Base-by-base conservation (phyloP, 1,139 yeast species). In the Debaryomyces fabryi region DNA sequence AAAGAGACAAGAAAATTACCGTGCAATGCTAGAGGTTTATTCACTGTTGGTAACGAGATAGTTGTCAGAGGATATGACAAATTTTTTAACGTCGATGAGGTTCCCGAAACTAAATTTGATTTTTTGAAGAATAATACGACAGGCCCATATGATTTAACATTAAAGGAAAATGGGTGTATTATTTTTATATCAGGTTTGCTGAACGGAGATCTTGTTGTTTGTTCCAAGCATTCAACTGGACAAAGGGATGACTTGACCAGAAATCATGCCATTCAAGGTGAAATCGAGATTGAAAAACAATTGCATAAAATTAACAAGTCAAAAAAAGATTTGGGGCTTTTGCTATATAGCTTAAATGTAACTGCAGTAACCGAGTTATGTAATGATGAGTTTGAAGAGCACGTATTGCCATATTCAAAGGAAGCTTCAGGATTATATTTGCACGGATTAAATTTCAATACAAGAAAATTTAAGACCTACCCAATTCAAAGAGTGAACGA, bases 301-400 rank as follows among this genome's bases (percentile, higher is more conserved):
- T 68, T 92, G 44, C 56, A 59, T 0, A 39, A 52, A 1, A 57
- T 58, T 2, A 81, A 79, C 0, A 65, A 75, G 18, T 61, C 77
- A 1, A 57, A 76, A 1, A 53, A 60, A 12, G 79, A 81, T 1
- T 75, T 95, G 41, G 97, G 91, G 0, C 57, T 59, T 36, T 68
- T 70, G 4, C 69, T 95, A 16, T 74, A 76, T 58, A 58, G 67
- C 1, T 58, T 74, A 54, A 81, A 84, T 52, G 63, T 83, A 25
- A 95, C 99, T 0, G 96, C 96, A 0, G 96, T 91, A 0, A 92
- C 95, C 1, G 99, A 93, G 65, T 78, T 83, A 42, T 95, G 99
- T 66, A 97, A 95, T 63, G 99, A 95, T 60, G 70, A 70, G 0
- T 95, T 95, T 66, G 99, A 95, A 63, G 99, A 95, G 65, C 99